Conservation (phyloP, 1,284 basidiomycete genomes). For the Mycosarcoma mackinlayi region DNA sequence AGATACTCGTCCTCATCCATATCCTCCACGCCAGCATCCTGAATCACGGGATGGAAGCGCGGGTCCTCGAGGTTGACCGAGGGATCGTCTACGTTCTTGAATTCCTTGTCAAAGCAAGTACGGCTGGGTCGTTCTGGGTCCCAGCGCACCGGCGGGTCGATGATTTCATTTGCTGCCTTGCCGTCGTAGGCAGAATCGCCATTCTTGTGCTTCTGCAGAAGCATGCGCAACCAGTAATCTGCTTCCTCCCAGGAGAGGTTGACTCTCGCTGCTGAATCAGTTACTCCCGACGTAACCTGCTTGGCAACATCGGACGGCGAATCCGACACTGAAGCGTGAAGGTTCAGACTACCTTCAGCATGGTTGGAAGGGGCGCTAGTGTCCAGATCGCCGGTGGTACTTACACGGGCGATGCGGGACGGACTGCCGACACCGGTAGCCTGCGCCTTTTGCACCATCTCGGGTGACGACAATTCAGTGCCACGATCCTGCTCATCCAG, state of each 20-base stretch:
- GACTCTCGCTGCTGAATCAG: constrained; percentile 13
- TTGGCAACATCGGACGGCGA: not conserved
- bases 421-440: not conserved
- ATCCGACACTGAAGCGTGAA: not conserved
- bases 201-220: constrained; percentile 33
- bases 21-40: constrained; percentile 43
- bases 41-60: constrained; percentile 42
- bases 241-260: constrained; percentile 48
- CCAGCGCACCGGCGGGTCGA: constrained; percentile 28
- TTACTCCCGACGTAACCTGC: constrained; percentile 8
- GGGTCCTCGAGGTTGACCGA: constrained; percentile 41
- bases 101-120: constrained; percentile 49
- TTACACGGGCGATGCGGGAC: not conserved
- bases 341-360: not conserved
- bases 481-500: constrained; percentile 24
- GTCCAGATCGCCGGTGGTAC: not conserved
- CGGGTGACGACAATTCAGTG: not conserved
- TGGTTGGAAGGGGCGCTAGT: not conserved
- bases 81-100: constrained; percentile 37
- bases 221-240: constrained; percentile 33
- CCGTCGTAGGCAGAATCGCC: not conserved
- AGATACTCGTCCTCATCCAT: constrained; percentile 32
- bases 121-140: constrained; percentile 47
- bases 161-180: not conserved
- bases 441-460: not conserved